Base-by-base conservation (phyloP, 306 rosid genomes). In the Cucumis melo region DNA sequence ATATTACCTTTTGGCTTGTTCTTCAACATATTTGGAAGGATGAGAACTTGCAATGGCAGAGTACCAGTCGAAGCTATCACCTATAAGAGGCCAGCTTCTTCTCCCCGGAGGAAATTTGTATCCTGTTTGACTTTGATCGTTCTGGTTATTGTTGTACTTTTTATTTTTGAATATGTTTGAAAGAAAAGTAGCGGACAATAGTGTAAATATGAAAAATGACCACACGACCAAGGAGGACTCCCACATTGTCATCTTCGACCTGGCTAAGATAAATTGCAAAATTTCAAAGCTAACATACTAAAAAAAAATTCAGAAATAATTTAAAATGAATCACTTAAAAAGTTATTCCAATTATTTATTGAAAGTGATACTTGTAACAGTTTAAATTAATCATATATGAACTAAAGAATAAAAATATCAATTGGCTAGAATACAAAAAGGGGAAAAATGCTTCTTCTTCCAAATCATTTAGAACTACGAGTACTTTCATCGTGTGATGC, bases 31-130 rank as follows among this genome's bases (percentile, higher is more conserved):
- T 12, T 78, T 85, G 50, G 93, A 90, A 54, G 98, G 98, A 55
- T 93, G 96, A 74, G 97, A 89, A 73, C 96, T 87, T 68, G 97
- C 91, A 75, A 91, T 97, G 41, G 98, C 96, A 75, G 87, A 85
- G 82, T 91, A 90, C 98, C 97, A 93, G 65, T 81, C 84, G 82
- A 91, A 79, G 87, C 97, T 93, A 79, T 93, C 97, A 32, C 98
- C 98, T 8, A 93, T 86, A 70, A 93, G 54, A 44, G 97, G 97
- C 97, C 97, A 93, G 0, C 98, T 88, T 85, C 89, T 90, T 71
- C 96, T 86, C 71, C 98, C 98, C 0, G 98, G 91, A 15, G 98
- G 98, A 74, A 91, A 82, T 78, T 80, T 82, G 74, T 39, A 39
- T 44, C 6, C 1, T 2, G 38, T 68, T 10, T 4, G 23, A 38